phyloP scores from a whole-genome alignment of 2,329 filamentous ascomycete genomes.

The Metarhizium rileyi region DNA sequence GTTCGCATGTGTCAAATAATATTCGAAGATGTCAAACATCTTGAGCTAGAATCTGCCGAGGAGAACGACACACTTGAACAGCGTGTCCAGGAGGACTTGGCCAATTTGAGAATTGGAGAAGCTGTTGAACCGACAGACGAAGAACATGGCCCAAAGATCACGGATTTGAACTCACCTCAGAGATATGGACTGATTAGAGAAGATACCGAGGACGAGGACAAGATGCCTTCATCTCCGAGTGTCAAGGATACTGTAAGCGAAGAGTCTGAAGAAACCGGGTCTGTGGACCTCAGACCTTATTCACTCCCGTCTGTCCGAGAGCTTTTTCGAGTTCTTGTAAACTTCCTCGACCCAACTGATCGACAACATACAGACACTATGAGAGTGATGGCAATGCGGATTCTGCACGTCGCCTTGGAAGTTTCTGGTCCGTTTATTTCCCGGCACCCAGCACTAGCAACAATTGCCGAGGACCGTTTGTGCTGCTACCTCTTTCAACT shows the following conservation, averaged over 20 bases:
- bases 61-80: conserved; percentile 57
- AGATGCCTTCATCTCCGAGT: not conserved
- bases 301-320: conserved; percentile 90
- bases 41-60: conserved; percentile 66
- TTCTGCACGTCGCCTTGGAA: conserved; percentile 94
- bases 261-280: conserved; percentile 32
- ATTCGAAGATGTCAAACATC: conserved; percentile 81
- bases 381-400: conserved; percentile 93
- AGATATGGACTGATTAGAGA: not conserved
- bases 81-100: conserved; percentile 57
- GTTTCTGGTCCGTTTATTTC: conserved; percentile 93
- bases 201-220: conserved; percentile 4
- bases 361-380: conserved; percentile 87
- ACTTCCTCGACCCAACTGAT: conserved; percentile 88
- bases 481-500: conserved; percentile 95
- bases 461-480: conserved; percentile 81
- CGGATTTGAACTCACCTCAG: conserved; percentile 1
- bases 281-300: conserved; percentile 68
- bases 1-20: conserved; percentile 99
- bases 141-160: conserved; percentile 4
- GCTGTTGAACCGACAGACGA: conserved; percentile 5
- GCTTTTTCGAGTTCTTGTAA: conserved; percentile 85
- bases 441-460: conserved; percentile 78
- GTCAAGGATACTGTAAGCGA: conserved; percentile 15
- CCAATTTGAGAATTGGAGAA: conserved; percentile 74